phyloP scores from a whole-genome alignment of 768 basidiomycete genomes.

The Leucosporidium scottii region DNA sequence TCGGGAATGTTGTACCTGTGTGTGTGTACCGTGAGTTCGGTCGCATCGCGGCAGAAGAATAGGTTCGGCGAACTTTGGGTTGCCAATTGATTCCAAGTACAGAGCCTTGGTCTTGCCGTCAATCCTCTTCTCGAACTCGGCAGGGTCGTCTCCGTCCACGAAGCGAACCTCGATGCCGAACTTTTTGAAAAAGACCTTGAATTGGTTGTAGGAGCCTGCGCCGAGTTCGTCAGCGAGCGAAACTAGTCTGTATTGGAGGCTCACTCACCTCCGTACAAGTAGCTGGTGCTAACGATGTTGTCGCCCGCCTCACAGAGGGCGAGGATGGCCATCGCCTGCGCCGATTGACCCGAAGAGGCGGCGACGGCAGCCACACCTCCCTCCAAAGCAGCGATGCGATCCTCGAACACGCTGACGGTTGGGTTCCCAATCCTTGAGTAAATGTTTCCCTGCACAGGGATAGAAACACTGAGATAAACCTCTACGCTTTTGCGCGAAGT shows the following conservation, averaged over 20 bases:
- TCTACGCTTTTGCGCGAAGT: no score
- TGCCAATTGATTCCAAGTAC: constrained; percentile 65
- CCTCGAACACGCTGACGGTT: constrained; percentile 60
- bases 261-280: constrained; percentile 2
- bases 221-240: not conserved
- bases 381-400: constrained; percentile 71
- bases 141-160: constrained; percentile 53
- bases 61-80: constrained; percentile 69
- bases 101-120: constrained; percentile 59
- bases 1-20: constrained; percentile 52
- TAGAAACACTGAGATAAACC: no score
- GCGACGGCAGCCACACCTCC: constrained; percentile 71
- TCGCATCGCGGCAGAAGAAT: no score
- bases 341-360: constrained; percentile 51
- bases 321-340: constrained; percentile 50
- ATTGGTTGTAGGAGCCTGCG: constrained; percentile 49
- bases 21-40: no score
- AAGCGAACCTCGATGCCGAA: constrained; percentile 52
- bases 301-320: constrained; percentile 57
- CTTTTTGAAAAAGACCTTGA: constrained; percentile 14
- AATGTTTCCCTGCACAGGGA: not conserved
- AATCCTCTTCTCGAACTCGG: constrained; percentile 59
- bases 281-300: constrained; percentile 53
- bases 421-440: constrained; percentile 43
- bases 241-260: constrained; percentile 42